Evolutionary conservation across 2,329 filamentous ascomycete species (phyloP), one percentile per base, ranked within the genome.

Genomic region (Fusarium sulawesiense): DNA sequence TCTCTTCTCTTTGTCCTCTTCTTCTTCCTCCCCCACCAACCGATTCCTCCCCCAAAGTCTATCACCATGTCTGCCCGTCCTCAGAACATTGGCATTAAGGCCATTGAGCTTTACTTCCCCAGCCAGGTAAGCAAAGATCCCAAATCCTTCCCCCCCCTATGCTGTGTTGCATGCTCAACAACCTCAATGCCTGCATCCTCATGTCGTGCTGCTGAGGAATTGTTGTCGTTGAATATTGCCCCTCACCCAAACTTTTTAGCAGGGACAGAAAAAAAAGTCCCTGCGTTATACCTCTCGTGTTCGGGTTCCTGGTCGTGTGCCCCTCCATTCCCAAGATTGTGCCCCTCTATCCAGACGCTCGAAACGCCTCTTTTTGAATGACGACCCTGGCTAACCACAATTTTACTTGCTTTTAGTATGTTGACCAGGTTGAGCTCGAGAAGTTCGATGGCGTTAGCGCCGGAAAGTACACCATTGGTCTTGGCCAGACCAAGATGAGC

Each of bases 401-500:
- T 53, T 60, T 57, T 41, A 58, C 11, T 37, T 51, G 56, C 25
- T 25, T 75, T 50, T 73, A 95, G 92, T 96, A 93, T 83, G 92
- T 96, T 76, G 91, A 94, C 79, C 93, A 96, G 84, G 81, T 85
- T 61, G 92, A 94, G 80, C 88, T 96, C 70, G 92, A 95, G 82
- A 92, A 93, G 83, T 93, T 93, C 83, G 93, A 96, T 88, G 92
- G 92, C 80, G 92, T 93, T 77, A 88, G 88, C 80, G 81, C 89
- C 60, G 93, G 93, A 74, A 96, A 96, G 84, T 96, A 96, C 87
- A 96, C 93, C 78, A 95, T 96, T 83, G 93, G 93, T 81, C 91
- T 96, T 60, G 93, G 93, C 77, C 93, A 96, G 87, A 95, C 92
- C 79, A 93, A 92, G 85, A 96, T 96, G 93, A 91, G 90, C 86